Percentiles rank a stretch among this genome's conserved stretches.
These are phyloP conservation scores for Panaeolus papilionaceus DNA, from an alignment of 768 basidiomycete species.

Conservation along the genomic window DNA sequence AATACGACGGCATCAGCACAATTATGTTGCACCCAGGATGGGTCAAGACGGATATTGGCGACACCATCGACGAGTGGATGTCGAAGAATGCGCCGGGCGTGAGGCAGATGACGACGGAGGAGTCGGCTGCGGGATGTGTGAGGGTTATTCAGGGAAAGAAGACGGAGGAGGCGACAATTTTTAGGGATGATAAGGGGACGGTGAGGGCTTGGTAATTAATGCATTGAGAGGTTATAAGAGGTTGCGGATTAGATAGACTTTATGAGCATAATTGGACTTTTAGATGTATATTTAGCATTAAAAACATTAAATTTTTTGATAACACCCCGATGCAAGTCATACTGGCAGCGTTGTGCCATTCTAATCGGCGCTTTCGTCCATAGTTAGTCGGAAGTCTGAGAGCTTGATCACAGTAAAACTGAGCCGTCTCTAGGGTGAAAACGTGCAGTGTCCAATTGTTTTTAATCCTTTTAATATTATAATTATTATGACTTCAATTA, in stretches of 20 bases:
- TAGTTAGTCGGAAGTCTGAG: no score
- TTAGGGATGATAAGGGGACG: neutral
- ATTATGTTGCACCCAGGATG: slow-evolving; percentile 32
- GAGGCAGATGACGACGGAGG: slow-evolving; percentile 24
- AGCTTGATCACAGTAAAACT: no score
- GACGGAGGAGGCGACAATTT: neutral
- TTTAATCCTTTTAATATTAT: no score
- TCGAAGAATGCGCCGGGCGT: slow-evolving; percentile 25
- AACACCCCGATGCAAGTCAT: no score
- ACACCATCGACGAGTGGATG: slow-evolving; percentile 30
- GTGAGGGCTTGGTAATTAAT: neutral
- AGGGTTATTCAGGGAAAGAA: slow-evolving; percentile 7
- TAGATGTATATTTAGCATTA: no score
- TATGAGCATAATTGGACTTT: neutral
- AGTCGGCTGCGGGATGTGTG: slow-evolving; percentile 25
- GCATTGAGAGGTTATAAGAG: neutral
- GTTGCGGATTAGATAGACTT: neutral
- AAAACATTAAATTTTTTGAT: no score
- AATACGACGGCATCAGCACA: slow-evolving; percentile 28
- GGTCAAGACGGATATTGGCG: slow-evolving; percentile 30
- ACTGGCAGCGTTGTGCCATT: no score
- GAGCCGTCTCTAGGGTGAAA: no score
- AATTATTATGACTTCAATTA: no score
- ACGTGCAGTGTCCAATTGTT: no score
- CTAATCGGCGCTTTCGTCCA: no score